Evolutionary conservation across 106 monocot genomes (phyloP), one percentile per base, ranked within the genome.

Genomic region (Amphibolis antarctica): DNA sequence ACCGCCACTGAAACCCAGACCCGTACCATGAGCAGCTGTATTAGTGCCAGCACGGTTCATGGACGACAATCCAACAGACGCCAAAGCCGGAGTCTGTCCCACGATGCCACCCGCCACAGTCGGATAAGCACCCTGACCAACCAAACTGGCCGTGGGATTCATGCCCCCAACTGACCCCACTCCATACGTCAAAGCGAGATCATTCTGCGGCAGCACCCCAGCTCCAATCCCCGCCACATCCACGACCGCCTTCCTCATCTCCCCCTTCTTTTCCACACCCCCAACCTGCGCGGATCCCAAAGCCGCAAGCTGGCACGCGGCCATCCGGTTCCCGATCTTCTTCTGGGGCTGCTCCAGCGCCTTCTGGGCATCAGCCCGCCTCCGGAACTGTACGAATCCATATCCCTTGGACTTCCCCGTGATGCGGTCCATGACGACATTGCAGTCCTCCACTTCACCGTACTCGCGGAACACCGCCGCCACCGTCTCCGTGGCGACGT

Each of bases 271-370:
- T 44, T 46, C 54, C 59, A 2, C 36, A 36, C 36, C 36, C 2
- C 51, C 22, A 9, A 3, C 13, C 28, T 15, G 9, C 22, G 44
- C 25, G 26, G 55, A 21, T 0, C 75, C 36, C 36, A 36, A 36
- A 4, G 71, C 13, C 22, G 80, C 71, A 10, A 80, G 75, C 78
- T 83, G 82, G 44, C 66, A 62, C 27, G 30, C 23, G 12, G 72
- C 59, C 56, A 66, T 64, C 15, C 71, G 54, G 22, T 55, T 63
- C 10, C 63, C 71, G 13, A 71, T 71, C 53, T 44, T 71, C 71
- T 71, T 71, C 52, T 71, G 71, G 20, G 71, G 53, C 63, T 71
- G 43, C 62, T 27, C 13, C 15, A 71, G 71, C 15, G 62, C 71
- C 42, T 26, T 42, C 42, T 63, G 63, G 9, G 63, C 71, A 10